Conservation (phyloP, 441 rosid genomes). For the Croton laevigatus region DNA sequence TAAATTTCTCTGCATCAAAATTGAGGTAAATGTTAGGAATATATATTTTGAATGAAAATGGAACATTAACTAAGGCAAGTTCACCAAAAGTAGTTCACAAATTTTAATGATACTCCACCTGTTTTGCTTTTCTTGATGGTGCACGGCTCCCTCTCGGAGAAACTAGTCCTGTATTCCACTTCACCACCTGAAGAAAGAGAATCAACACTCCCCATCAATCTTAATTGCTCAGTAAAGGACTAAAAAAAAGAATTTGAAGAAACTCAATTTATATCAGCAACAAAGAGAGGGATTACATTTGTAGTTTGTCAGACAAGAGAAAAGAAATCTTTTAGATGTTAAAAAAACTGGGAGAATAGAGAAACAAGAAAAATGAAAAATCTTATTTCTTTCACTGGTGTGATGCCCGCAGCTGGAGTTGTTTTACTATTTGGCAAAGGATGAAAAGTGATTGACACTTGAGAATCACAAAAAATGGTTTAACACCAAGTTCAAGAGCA, state of each 20-base stretch:
- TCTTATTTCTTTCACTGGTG: conserved; percentile 3
- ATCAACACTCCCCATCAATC: conserved; percentile 14
- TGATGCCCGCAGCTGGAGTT: conserved; percentile 8
- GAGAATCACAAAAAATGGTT: conserved; percentile 21
- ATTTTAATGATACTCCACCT: conserved; percentile 38
- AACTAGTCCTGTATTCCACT: conserved; percentile 71
- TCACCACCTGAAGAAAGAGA: conserved; percentile 51
- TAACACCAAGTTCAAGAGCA: conserved; percentile 23
- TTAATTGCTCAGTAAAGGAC: neutral
- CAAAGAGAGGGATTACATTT: conserved; percentile 6
- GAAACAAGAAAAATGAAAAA: neutral
- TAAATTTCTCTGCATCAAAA: conserved; percentile 57
- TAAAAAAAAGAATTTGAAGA: conserved; percentile 4
- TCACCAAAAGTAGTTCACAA: neutral
- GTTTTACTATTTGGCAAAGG: conserved; percentile 11
- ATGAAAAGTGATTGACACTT: conserved; percentile 22
- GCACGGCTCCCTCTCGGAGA: conserved; percentile 83
- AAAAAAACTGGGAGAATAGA: neutral
- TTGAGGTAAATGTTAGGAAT: neutral
- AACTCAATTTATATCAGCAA: neutral
- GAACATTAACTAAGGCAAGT: neutral
- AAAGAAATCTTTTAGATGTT: conserved; percentile 4
- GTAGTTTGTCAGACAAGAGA: conserved; percentile 15
- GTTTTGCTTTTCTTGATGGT: conserved; percentile 75
- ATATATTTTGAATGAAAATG: neutral